These are phyloP conservation scores for Ophiostoma sp. DNA, from an alignment of 2,329 filamentous ascomycete species.

Conservation along the genomic window DNA sequence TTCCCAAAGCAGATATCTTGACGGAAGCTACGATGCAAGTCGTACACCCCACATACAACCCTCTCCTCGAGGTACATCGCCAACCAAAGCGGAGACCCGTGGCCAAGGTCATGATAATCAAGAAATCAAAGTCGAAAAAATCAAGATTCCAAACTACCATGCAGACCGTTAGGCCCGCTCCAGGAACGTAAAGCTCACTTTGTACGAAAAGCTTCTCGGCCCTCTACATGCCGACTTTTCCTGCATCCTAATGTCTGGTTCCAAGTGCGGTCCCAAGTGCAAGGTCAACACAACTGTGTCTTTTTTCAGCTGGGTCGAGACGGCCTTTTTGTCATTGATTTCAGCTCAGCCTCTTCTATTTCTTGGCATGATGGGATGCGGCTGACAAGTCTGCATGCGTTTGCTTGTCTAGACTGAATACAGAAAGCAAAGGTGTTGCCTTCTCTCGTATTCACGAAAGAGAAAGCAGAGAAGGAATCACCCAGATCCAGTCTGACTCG, in stretches of 20 bases:
- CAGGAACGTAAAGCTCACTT: background rate
- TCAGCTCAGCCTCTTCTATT: conserved; percentile 10
- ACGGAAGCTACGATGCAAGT: background rate
- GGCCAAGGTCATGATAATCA: background rate
- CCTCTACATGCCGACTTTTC: background rate
- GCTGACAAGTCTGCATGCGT: conserved; percentile 1
- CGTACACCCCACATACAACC: background rate
- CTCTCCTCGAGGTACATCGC: background rate
- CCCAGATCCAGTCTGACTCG: background rate
- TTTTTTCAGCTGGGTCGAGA: background rate
- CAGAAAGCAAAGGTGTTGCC: background rate
- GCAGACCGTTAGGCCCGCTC: background rate
- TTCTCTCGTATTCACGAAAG: background rate
- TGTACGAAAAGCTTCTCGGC: background rate
- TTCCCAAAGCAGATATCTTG: background rate
- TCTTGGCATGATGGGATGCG: background rate
- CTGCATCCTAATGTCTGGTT: background rate
- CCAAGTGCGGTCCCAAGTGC: background rate
- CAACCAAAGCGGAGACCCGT: background rate
- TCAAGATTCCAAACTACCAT: background rate
- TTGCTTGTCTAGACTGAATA: background rate
- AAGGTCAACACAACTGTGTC: background rate
- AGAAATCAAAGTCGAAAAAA: background rate
- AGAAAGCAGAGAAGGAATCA: background rate
- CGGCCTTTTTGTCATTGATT: background rate